Percentiles rank a stretch among this genome's conserved stretches.
Evolutionary conservation across 2,329 filamentous ascomycete species (phyloP).

Genomic region (Fusarium sp.): DNA sequence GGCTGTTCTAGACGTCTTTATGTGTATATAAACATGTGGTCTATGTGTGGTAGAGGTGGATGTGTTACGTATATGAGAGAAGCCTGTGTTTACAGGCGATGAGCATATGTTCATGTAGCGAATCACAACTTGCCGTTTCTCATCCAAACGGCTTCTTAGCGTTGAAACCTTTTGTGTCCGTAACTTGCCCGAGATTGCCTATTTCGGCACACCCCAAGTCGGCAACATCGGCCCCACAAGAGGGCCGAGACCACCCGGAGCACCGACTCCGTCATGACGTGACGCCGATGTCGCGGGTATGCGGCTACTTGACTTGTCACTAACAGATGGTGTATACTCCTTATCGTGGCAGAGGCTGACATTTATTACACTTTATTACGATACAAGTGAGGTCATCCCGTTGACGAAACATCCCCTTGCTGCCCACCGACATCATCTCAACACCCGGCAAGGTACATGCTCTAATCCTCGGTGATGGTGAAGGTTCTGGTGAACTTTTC

Average conservation of each 20-base stretch:
- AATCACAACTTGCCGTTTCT: neutral
- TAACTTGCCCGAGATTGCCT: constrained; percentile 1
- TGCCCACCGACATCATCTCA: neutral
- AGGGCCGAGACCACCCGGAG: neutral
- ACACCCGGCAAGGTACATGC: neutral
- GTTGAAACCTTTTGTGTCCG: neutral
- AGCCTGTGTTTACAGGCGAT: constrained; percentile 5
- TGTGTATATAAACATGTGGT: neutral
- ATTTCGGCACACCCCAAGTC: neutral
- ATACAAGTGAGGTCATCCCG: neutral
- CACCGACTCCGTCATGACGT: neutral
- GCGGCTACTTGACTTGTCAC: neutral
- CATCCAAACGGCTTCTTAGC: neutral
- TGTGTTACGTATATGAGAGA: constrained; percentile 9
- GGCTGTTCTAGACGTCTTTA: constrained; percentile 49
- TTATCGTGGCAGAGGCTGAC: neutral
- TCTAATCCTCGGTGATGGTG: neutral
- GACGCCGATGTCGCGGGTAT: neutral
- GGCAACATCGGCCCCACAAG: neutral
- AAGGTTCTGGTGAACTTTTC: neutral
- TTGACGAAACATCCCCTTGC: neutral
- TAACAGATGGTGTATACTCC: neutral
- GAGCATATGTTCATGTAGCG: constrained; percentile 20
- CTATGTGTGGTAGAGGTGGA: neutral
- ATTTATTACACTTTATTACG: neutral